Conservation (phyloP, 2,329 filamentous ascomycete species). For the Arthrobotrys iridis region DNA sequence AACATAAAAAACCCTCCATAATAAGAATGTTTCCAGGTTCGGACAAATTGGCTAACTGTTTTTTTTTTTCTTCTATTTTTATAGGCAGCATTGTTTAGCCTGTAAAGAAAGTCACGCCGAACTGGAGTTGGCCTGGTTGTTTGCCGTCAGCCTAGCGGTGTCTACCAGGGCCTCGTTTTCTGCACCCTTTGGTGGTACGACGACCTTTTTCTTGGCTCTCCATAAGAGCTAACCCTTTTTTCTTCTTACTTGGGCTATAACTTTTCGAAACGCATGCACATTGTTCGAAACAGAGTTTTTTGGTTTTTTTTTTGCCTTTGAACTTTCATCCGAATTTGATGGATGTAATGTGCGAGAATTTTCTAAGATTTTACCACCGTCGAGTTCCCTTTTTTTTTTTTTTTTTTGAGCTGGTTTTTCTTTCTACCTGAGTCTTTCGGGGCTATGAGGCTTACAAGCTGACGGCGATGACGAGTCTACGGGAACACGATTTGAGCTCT, state of each 20-base stretch:
- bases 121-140: neutral
- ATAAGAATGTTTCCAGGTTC: neutral
- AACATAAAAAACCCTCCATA: neutral
- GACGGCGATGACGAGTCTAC: no score
- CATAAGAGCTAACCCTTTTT: neutral
- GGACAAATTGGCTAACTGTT: slow-evolving; percentile 28
- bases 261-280: neutral
- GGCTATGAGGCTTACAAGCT: neutral
- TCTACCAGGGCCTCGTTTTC: neutral
- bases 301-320: no score
- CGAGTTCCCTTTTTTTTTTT: neutral
- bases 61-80: slow-evolving; percentile 52
- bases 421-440: neutral
- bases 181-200: slow-evolving; percentile 2
- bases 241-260: neutral
- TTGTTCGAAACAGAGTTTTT: neutral
- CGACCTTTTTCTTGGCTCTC: slow-evolving; percentile 6
- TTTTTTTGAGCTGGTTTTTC: neutral
- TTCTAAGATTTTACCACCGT: neutral
- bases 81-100: slow-evolving; percentile 52
- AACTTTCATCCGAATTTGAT: slow-evolving; percentile 3
- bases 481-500: no score
- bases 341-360: neutral
- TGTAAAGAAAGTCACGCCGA: slow-evolving; percentile 28
- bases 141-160: slow-evolving; percentile 29